A percentile compares a stretch with the other conserved stretches of the same genome.
Conservation (phyloP, 768 basidiomycete species). For the Boletus edulis region DNA sequence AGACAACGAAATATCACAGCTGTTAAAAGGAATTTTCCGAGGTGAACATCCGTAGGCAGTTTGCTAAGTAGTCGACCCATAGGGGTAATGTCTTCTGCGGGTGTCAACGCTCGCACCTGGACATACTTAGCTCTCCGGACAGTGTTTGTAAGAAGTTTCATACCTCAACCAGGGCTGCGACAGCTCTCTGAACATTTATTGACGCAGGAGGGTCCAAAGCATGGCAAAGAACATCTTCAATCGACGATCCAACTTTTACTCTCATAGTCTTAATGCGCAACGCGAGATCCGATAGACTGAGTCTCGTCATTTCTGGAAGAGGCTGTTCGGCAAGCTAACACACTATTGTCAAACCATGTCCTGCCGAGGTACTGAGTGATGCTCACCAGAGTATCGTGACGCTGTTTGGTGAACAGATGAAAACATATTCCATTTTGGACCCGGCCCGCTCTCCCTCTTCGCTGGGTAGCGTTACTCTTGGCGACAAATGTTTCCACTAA, state of each 20-base stretch:
- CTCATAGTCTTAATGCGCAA: conserved; percentile 94
- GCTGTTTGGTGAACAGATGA: conserved; percentile 88
- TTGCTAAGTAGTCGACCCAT: conserved; percentile 90
- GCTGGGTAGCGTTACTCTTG: conserved; percentile 85
- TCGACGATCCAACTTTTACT: conserved; percentile 76
- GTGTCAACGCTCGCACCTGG: conserved; percentile 83
- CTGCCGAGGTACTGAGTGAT: not conserved
- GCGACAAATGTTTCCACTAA: conserved; percentile 91
- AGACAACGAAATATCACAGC: conserved; percentile 85
- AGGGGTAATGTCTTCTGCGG: conserved; percentile 87
- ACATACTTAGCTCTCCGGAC: not conserved
- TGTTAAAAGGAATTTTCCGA: conserved; percentile 88
- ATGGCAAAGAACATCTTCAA: conserved; percentile 84
- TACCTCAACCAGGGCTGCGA: conserved; percentile 90
- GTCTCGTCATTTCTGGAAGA: conserved; percentile 91
- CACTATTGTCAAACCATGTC: not conserved
- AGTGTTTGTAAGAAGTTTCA: not conserved
- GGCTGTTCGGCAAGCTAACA: conserved; percentile 83
- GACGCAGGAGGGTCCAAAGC: conserved; percentile 88
- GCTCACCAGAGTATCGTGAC: conserved; percentile 75
- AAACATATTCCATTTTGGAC: conserved; percentile 89
- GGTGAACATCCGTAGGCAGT: conserved; percentile 92
- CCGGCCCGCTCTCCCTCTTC: conserved; percentile 89
- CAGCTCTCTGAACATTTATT: conserved; percentile 86
- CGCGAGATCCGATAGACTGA: conserved; percentile 89